phyloP scores from a whole-genome alignment of 2,329 filamentous ascomycete species.

The Stagonosporopsis tanaceti region DNA sequence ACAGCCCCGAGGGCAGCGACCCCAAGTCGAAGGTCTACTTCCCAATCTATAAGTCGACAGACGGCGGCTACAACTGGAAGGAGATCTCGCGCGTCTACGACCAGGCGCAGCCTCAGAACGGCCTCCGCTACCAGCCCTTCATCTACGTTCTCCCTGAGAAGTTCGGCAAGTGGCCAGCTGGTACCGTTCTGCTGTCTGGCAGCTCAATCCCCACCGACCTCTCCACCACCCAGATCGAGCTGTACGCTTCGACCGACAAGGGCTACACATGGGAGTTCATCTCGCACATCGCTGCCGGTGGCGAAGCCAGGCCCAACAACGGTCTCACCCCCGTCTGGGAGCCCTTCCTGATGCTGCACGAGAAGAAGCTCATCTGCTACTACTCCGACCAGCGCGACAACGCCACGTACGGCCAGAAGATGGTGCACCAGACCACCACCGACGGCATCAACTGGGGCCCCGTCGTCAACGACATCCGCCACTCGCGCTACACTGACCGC shows the following conservation, averaged over 20 bases:
- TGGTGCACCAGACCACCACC: slow-evolving; percentile 68
- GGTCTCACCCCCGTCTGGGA: slow-evolving; percentile 76
- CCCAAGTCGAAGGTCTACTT: slow-evolving; percentile 53
- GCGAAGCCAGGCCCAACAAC: slow-evolving; percentile 68
- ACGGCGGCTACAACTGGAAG: slow-evolving; percentile 64
- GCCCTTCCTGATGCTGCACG: slow-evolving; percentile 69
- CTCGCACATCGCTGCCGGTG: slow-evolving; percentile 69
- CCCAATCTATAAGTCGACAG: slow-evolving; percentile 57
- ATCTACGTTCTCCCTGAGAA: slow-evolving; percentile 68
- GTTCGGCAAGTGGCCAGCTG: slow-evolving; percentile 66
- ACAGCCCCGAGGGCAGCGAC: slow-evolving; percentile 51
- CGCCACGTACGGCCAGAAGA: slow-evolving; percentile 69
- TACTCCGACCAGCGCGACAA: slow-evolving; percentile 76
- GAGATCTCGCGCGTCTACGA: slow-evolving; percentile 70
- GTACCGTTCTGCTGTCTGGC: slow-evolving; percentile 69
- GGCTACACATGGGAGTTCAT: slow-evolving; percentile 73
- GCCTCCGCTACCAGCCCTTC: slow-evolving; percentile 73
- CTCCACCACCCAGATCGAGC: slow-evolving; percentile 70
- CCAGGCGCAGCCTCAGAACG: slow-evolving; percentile 70
- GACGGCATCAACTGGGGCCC: slow-evolving; percentile 68
- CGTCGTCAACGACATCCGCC: slow-evolving; percentile 69
- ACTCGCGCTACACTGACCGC: slow-evolving; percentile 67
- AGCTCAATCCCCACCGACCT: slow-evolving; percentile 67
- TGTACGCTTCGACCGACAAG: slow-evolving; percentile 70
- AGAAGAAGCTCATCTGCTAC: slow-evolving; percentile 69